Evolutionary conservation across 176 grass and related monocot genomes (phyloP).

Genomic region (Zoysia pacifica): DNA sequence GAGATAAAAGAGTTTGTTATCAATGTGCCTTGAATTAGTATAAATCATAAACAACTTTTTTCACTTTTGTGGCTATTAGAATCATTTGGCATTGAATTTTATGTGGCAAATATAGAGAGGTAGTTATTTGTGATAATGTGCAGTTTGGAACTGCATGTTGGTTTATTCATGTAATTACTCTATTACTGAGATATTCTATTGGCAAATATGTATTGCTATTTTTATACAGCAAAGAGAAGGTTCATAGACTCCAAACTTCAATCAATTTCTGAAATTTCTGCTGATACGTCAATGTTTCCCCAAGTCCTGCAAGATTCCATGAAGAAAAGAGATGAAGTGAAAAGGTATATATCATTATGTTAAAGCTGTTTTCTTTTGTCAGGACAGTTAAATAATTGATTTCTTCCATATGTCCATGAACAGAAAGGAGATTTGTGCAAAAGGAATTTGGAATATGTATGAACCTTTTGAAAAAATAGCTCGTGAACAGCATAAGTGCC

Average conservation of each 20-base stretch:
- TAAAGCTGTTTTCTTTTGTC: conserved; percentile 10
- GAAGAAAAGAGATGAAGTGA: conserved; percentile 85
- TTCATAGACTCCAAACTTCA: conserved; percentile 68
- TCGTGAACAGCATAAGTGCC: conserved; percentile 76
- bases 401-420: conserved; percentile 12
- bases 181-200: conserved; percentile 7
- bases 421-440: conserved; percentile 66
- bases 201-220: conserved; percentile 15
- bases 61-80: not conserved
- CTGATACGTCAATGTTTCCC: conserved; percentile 62
- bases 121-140: not conserved
- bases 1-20: not conserved
- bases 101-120: not conserved
- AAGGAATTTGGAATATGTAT: conserved; percentile 86
- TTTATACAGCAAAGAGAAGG: conserved; percentile 70
- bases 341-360: conserved; percentile 52
- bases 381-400: conserved; percentile 15
- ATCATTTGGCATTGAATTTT: not conserved
- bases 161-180: conserved; percentile 40
- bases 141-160: not conserved
- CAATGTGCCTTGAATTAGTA: too few species aligned
- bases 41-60: not conserved
- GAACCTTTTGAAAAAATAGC: conserved; percentile 83
- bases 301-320: conserved; percentile 72
- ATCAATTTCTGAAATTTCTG: conserved; percentile 50